phyloP scores from a whole-genome alignment of 1,284 basidiomycete species.

The Puccinia novopanici region DNA sequence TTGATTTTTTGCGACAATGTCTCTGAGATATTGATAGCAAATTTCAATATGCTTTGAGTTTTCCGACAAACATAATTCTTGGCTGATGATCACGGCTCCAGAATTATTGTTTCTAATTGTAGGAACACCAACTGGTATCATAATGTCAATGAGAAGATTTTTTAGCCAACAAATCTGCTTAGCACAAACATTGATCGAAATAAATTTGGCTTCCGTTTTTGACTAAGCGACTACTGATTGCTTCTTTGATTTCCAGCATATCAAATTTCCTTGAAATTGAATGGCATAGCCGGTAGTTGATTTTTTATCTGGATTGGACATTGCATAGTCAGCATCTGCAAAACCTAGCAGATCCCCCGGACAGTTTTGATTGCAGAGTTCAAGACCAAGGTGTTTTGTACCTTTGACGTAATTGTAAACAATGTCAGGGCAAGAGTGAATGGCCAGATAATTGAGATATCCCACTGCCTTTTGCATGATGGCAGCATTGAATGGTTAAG shows the following conservation, averaged over 20 bases:
- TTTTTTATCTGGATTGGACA: background rate
- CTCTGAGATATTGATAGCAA: too few species aligned
- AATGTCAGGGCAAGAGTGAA: slow-evolving; percentile 7
- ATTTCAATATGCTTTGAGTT: too few species aligned
- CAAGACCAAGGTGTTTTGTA: background rate
- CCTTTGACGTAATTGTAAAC: background rate
- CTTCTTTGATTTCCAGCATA: too few species aligned
- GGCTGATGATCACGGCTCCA: background rate
- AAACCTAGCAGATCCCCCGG: background rate
- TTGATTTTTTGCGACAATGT: too few species aligned
- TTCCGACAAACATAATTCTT: background rate
- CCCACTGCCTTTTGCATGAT: slow-evolving; percentile 12
- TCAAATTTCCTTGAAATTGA: too few species aligned
- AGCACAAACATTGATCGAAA: background rate
- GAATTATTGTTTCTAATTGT: background rate
- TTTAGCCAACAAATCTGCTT: slow-evolving; percentile 16
- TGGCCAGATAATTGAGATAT: background rate
- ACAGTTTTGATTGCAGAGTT: background rate
- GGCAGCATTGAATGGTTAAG: background rate
- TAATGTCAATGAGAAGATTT: background rate
- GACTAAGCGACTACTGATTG: too few species aligned
- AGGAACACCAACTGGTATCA: background rate
- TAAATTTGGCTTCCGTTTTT: slow-evolving; percentile 31
- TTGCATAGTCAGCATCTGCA: slow-evolving; percentile 23
- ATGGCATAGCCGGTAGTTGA: slow-evolving; percentile 6